Evolutionary conservation across 129 eudicot species (phyloP).

Genomic region (Pulicaria dysenterica): DNA sequence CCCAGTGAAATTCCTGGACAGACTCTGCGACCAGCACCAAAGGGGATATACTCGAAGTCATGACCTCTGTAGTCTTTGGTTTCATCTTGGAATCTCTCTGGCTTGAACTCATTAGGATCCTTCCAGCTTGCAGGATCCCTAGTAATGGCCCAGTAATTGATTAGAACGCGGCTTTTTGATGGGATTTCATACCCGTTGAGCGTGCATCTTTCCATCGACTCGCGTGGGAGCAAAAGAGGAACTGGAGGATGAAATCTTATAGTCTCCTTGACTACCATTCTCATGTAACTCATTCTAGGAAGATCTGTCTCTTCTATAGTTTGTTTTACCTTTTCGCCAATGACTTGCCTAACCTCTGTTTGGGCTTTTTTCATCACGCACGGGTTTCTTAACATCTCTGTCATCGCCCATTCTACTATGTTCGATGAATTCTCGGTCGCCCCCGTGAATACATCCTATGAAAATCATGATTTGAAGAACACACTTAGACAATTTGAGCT

Average conservation of each 20-base stretch:
- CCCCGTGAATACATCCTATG: not conserved
- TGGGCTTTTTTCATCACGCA: conserved; percentile 37
- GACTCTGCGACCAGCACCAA: conserved; percentile 38
- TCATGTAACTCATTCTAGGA: conserved; percentile 31
- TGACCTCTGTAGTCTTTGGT: conserved; percentile 25
- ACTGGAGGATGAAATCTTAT: conserved; percentile 41
- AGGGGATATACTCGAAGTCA: conserved; percentile 39
- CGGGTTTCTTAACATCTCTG: conserved; percentile 37
- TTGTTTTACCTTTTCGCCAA: conserved; percentile 21
- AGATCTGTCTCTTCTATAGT: conserved; percentile 32
- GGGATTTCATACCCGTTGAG: conserved; percentile 44
- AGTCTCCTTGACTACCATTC: conserved; percentile 40
- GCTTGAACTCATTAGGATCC: conserved; percentile 34
- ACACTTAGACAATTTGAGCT: not conserved
- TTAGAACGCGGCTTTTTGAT: conserved; percentile 27
- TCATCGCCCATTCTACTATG: conserved; percentile 2
- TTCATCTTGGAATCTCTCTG: conserved; percentile 33
- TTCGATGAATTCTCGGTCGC: not conserved
- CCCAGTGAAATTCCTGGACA: conserved; percentile 36
- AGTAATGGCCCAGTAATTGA: conserved; percentile 42
- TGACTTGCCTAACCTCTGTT: conserved; percentile 29
- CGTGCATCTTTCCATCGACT: conserved; percentile 32
- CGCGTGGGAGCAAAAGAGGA: conserved; percentile 40
- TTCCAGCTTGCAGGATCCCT: conserved; percentile 38
- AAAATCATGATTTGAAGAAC: not conserved